Evolutionary conservation across 2,329 filamentous ascomycete species (phyloP).

Genomic region (Apiospora koreana): DNA sequence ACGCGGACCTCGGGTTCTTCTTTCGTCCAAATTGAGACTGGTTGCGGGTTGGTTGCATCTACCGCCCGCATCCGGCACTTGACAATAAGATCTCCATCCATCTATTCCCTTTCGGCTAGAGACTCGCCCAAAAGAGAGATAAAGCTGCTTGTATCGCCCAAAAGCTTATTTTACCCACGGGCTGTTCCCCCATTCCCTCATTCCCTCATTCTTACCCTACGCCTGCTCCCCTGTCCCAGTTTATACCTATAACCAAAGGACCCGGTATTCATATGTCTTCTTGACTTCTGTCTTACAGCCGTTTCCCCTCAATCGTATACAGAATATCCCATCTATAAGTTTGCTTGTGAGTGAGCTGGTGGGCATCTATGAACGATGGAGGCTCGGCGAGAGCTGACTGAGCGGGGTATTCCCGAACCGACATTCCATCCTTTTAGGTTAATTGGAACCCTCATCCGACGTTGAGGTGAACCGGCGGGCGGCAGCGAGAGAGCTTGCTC

Average conservation of each 20-base stretch:
- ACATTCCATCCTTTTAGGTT: not conserved
- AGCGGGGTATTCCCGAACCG: no score
- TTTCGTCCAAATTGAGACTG: not conserved
- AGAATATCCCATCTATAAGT: no score
- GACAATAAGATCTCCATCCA: not conserved
- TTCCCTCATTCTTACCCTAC: no score
- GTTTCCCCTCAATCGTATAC: no score
- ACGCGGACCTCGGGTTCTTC: not conserved
- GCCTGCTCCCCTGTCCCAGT: not conserved
- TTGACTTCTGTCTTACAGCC: no score
- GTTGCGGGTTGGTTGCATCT: not conserved
- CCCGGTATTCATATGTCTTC: not conserved
- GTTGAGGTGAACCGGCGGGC: not conserved
- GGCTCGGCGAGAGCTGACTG: no score
- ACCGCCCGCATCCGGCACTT: not conserved
- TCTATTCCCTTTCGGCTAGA: not conserved
- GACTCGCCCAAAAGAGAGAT: not conserved
- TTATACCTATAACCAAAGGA: not conserved
- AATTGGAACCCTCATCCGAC: not conserved
- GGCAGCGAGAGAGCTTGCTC: not conserved
- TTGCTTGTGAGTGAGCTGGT: no score
- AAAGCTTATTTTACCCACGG: not conserved
- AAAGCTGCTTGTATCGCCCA: not conserved
- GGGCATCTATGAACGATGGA: no score
- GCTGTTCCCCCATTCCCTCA: not conserved